Conservation (phyloP, 306 rosid species). For the Acmispon strigosus region DNA sequence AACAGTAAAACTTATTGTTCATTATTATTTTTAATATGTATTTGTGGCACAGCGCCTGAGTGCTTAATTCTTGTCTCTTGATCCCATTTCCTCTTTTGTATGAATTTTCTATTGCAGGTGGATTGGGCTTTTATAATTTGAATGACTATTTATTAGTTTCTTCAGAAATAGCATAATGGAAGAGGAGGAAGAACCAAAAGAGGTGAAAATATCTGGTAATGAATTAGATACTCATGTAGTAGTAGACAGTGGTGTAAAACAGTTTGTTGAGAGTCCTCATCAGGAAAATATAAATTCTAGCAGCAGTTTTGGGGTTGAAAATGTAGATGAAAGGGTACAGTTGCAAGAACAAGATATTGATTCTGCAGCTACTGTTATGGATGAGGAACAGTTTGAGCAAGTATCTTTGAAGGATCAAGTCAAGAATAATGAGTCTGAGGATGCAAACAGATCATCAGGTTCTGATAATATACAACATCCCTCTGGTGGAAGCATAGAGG, state of each 20-base stretch:
- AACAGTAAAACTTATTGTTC: not conserved
- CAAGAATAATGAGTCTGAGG: constrained; percentile 39
- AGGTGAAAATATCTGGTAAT: constrained; percentile 32
- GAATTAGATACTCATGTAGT: constrained; percentile 32
- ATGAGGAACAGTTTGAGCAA: constrained; percentile 85
- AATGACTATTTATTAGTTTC: constrained; percentile 31
- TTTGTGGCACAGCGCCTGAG: not conserved
- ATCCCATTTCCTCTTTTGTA: not conserved
- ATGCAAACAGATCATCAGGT: constrained; percentile 45
- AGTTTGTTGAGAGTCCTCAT: constrained; percentile 28
- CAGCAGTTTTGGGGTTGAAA: constrained; percentile 25
- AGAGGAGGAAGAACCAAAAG: constrained; percentile 70
- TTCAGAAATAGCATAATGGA: constrained; percentile 45
- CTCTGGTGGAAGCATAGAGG: constrained; percentile 47
- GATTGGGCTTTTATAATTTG: constrained; percentile 25
- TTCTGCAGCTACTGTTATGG: constrained; percentile 36
- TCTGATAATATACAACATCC: constrained; percentile 45
- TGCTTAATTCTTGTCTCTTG: not conserved
- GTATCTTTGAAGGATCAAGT: constrained; percentile 81
- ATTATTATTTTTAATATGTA: not conserved
- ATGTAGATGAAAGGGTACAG: constrained; percentile 22
- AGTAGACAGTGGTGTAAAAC: constrained; percentile 36
- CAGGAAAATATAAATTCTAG: constrained; percentile 29
- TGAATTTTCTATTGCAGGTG: constrained; percentile 25
- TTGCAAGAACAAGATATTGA: constrained; percentile 33